Percentiles rank a stretch among this genome's conserved stretches.
Conservation (phyloP, 768 basidiomycete species). For the Chalciporus sphaerocephalus region DNA sequence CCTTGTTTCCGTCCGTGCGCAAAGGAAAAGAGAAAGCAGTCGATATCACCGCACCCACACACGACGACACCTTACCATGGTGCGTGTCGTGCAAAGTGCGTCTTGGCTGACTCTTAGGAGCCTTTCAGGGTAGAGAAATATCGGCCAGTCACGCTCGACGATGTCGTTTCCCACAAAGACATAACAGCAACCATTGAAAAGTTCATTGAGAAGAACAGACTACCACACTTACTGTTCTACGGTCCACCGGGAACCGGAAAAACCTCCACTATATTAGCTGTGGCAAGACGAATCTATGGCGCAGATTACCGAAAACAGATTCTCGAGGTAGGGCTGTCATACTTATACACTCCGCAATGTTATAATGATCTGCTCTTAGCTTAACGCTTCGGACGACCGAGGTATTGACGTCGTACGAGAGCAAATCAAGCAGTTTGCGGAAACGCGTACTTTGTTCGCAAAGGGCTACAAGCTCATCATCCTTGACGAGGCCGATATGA, state of each 20-base stretch:
- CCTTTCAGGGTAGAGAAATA: constrained; percentile 92
- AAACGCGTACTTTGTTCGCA: constrained; percentile 85
- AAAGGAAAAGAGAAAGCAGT: constrained; percentile 74
- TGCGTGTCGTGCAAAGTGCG: constrained; percentile 32
- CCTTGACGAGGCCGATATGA: constrained; percentile 99
- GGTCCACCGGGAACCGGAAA: constrained; percentile 99
- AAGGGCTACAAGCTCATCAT: constrained; percentile 98
- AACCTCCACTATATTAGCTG: constrained; percentile 94
- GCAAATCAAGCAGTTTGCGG: constrained; percentile 98
- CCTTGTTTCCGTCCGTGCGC: constrained; percentile 22
- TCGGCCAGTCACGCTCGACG: constrained; percentile 82
- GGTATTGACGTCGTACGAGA: constrained; percentile 98
- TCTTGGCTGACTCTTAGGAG: background rate
- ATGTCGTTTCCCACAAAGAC: constrained; percentile 95
- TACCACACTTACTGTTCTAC: constrained; percentile 95
- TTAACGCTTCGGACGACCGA: constrained; percentile 97
- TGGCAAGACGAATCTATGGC: constrained; percentile 93
- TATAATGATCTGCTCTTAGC: constrained; percentile 39
- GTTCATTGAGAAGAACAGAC: constrained; percentile 90
- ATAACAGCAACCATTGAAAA: constrained; percentile 94
- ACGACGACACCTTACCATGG: constrained; percentile 81
- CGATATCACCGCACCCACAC: constrained; percentile 37
- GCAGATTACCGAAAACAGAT: constrained; percentile 83
- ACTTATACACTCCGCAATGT: background rate
- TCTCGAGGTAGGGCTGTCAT: constrained; percentile 62